Conservation (phyloP, 441 rosid species). For the Arabidopsis hybrid region DNA sequence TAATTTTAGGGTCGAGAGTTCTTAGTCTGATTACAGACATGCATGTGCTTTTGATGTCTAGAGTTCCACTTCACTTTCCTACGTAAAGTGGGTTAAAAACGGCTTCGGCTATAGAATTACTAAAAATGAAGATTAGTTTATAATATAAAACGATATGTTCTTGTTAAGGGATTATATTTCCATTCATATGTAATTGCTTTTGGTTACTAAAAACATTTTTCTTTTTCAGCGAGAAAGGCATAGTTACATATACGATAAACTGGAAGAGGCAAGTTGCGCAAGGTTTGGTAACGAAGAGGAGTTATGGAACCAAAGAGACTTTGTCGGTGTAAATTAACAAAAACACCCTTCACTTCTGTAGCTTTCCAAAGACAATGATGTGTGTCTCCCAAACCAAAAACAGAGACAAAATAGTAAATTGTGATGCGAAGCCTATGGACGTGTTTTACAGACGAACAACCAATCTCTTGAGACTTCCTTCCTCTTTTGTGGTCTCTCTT, state of each 20-base stretch:
- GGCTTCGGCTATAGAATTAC: not conserved
- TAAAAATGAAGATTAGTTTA: not conserved
- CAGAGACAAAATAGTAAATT: conserved; percentile 42
- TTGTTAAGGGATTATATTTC: no score
- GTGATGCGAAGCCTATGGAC: conserved; percentile 36
- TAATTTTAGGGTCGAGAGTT: not conserved
- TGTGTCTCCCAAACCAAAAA: conserved; percentile 37
- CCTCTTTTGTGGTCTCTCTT: conserved; percentile 38
- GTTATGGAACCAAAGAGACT: conserved; percentile 25
- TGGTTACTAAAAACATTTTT: no score
- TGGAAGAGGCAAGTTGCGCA: conserved; percentile 24
- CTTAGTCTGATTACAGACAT: not conserved
- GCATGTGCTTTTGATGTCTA: not conserved
- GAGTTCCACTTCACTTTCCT: not conserved
- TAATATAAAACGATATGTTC: no score
- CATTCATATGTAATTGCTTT: no score
- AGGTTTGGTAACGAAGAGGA: conserved; percentile 9
- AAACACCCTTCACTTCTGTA: conserved; percentile 31
- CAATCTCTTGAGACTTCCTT: conserved; percentile 36
- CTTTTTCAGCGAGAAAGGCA: not conserved
- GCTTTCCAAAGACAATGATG: conserved; percentile 41
- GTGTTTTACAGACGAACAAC: conserved; percentile 40
- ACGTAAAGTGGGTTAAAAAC: not conserved
- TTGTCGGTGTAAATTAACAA: conserved; percentile 24
- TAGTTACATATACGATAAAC: conserved; percentile 26